These are phyloP conservation scores for Coniochaeta sp. DNA, from an alignment of 2,329 filamentous ascomycete genomes.

Conservation along the genomic window DNA sequence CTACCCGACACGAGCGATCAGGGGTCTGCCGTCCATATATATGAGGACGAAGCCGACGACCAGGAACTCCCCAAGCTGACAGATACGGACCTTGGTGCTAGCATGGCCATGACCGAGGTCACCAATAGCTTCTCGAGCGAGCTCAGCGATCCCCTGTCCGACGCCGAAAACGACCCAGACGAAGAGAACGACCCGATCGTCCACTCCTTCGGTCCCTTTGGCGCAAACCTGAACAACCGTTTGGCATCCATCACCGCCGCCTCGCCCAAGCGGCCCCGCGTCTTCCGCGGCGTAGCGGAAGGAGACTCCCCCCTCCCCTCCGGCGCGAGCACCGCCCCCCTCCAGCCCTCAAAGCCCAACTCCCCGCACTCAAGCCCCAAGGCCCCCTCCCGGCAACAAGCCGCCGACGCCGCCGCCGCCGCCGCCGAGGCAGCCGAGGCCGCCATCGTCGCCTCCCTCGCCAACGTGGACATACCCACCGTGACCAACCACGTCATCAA, in stretches of 20 bases:
- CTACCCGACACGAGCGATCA: slow-evolving; percentile 28
- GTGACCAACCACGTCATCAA: slow-evolving; percentile 86
- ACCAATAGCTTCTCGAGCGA: slow-evolving; percentile 51
- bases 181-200: slow-evolving; percentile 94
- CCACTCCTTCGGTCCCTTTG: slow-evolving; percentile 86
- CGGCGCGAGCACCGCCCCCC: neutral
- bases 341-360: slow-evolving; percentile 1
- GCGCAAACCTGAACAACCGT: slow-evolving; percentile 74
- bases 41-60: slow-evolving; percentile 61
- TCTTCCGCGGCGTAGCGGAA: slow-evolving; percentile 5
- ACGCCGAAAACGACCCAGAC: slow-evolving; percentile 63
- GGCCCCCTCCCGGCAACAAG: slow-evolving; percentile 5
- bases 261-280: slow-evolving; percentile 11
- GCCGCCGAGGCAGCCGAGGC: slow-evolving; percentile 15
- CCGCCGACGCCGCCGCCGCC: slow-evolving; percentile 15
- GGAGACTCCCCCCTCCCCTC: slow-evolving; percentile 4
- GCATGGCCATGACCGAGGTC: slow-evolving; percentile 41
- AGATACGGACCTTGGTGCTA: slow-evolving; percentile 18
- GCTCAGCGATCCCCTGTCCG: slow-evolving; percentile 36
- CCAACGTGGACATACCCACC: slow-evolving; percentile 30
- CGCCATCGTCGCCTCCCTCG: slow-evolving; percentile 19
- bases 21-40: slow-evolving; percentile 53
- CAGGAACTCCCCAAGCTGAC: slow-evolving; percentile 30
- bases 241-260: slow-evolving; percentile 67
- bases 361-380: slow-evolving; percentile 3